phyloP scores from a whole-genome alignment of 2,329 filamentous ascomycete species.

The Xylaria sp. region DNA sequence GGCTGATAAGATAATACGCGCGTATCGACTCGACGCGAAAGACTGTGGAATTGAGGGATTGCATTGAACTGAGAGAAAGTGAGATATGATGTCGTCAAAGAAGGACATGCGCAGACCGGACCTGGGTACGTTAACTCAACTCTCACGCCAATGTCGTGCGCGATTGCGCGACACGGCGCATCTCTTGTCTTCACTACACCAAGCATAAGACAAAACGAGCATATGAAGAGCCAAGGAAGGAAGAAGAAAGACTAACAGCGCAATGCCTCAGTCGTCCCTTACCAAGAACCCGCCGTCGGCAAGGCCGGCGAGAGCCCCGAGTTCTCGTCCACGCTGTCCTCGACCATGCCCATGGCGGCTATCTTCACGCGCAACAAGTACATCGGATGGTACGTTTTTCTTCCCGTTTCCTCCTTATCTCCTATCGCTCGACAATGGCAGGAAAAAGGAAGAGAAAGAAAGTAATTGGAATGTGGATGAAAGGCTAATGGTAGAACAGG shows the following conservation, averaged over 20 bases:
- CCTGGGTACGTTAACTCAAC: slow-evolving; percentile 55
- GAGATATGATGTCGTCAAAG: slow-evolving; percentile 50
- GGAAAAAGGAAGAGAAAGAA: too few species aligned
- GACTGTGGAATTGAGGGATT: not conserved
- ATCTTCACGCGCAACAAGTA: slow-evolving; percentile 91
- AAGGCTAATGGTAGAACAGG: slow-evolving; percentile 28
- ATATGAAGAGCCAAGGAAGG: too few species aligned
- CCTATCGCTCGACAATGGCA: too few species aligned
- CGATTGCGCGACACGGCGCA: slow-evolving; percentile 3
- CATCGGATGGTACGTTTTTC: slow-evolving; percentile 46
- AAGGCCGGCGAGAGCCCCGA: slow-evolving; percentile 60
- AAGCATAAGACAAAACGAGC: too few species aligned
- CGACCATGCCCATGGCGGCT: slow-evolving; percentile 89
- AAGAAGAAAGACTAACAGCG: not conserved
- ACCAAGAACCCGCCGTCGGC: slow-evolving; percentile 63
- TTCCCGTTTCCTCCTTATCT: not conserved
- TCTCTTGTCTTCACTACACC: not conserved
- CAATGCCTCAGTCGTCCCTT: slow-evolving; percentile 67
- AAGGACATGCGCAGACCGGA: slow-evolving; percentile 73
- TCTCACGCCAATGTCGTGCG: slow-evolving; percentile 7
- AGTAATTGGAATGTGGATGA: too few species aligned
- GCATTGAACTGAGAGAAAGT: too few species aligned
- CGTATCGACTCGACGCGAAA: not conserved
- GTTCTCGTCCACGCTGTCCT: slow-evolving; percentile 64
- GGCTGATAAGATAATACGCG: not conserved